A percentile compares a stretch with the other conserved stretches of the same genome.
phyloP scores from a whole-genome alignment of 1,284 basidiomycete genomes.

The Moesziomyces antarcticus region DNA sequence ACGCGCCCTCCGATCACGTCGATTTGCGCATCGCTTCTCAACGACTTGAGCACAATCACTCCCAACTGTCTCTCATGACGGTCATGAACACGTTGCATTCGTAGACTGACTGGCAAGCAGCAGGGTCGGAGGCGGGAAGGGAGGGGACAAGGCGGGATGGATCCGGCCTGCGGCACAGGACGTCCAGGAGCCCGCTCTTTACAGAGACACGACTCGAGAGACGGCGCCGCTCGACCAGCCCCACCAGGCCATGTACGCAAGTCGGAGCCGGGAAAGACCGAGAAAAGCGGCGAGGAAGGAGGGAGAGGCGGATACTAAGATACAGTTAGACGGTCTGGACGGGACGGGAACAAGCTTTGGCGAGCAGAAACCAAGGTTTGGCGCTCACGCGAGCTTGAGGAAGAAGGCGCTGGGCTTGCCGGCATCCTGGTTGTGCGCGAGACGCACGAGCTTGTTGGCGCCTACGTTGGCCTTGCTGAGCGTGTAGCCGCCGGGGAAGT shows the following conservation, averaged over 20 bases:
- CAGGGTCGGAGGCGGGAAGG: too few relatives aligned
- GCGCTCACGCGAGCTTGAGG: constrained; percentile 34
- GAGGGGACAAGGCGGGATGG: background rate
- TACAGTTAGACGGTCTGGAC: constrained; percentile 25
- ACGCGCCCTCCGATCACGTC: too few relatives aligned
- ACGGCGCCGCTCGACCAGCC: constrained; percentile 31
- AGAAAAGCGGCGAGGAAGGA: background rate
- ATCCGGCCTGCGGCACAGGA: constrained; percentile 20
- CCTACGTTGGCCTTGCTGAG: constrained; percentile 15
- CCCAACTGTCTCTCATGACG: too few relatives aligned
- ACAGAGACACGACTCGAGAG: constrained; percentile 13
- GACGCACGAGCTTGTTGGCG: constrained; percentile 34
- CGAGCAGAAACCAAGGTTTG: background rate
- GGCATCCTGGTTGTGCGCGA: constrained; percentile 20
- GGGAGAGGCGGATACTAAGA: constrained; percentile 19
- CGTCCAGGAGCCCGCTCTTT: constrained; percentile 20
- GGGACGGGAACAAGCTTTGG: constrained; percentile 1
- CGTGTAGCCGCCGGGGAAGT: constrained; percentile 37
- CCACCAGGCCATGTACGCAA: background rate
- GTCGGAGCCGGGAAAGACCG: background rate
- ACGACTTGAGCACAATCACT: too few relatives aligned
- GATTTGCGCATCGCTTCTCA: too few relatives aligned
- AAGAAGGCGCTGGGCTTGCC: constrained; percentile 31
- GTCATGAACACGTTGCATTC: too few relatives aligned
- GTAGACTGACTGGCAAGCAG: too few relatives aligned